Conservation (phyloP, 352 stramenopile genomes). For the Pythium aristosporum region DNA sequence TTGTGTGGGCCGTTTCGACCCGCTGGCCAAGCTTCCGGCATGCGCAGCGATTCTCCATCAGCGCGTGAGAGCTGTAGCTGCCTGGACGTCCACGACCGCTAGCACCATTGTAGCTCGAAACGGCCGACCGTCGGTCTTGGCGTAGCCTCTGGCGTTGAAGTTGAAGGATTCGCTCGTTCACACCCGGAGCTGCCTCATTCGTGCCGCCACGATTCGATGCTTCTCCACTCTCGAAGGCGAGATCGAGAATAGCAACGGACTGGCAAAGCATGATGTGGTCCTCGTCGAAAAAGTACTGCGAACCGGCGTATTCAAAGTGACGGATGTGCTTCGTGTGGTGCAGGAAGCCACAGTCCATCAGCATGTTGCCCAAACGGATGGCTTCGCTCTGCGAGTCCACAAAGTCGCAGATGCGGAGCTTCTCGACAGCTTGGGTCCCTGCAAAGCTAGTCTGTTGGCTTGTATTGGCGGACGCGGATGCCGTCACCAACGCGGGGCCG, state of each 20-base stretch:
- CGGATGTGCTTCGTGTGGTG: constrained; percentile 36
- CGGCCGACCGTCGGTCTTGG: neutral
- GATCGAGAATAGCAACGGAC: constrained; percentile 18
- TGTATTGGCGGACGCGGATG: constrained; percentile 8
- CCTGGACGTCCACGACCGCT: too few relatives aligned
- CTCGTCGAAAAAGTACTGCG: constrained; percentile 34
- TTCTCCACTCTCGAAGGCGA: neutral
- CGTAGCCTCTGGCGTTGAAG: neutral
- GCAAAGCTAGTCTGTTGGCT: constrained; percentile 20
- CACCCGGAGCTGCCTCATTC: too few relatives aligned
- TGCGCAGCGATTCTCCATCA: constrained; percentile 16
- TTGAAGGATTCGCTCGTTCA: neutral
- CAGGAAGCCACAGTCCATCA: constrained; percentile 42
- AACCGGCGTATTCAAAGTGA: constrained; percentile 19
- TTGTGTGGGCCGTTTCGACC: constrained; percentile 17
- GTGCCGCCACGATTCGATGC: neutral
- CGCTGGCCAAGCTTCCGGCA: constrained; percentile 34
- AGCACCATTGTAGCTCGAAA: neutral
- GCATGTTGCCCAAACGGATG: constrained; percentile 35
- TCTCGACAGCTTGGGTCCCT: constrained; percentile 22
- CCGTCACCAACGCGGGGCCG: constrained; percentile 7
- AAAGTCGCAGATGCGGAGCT: constrained; percentile 7
- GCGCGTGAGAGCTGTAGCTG: neutral
- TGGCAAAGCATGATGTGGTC: constrained; percentile 29
- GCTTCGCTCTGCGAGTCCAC: constrained; percentile 25